A percentile compares a stretch with the other conserved stretches of the same genome.
These are phyloP conservation scores for Gaeumannomyces tritici DNA, from an alignment of 2,329 filamentous ascomycete species.

Conservation along the genomic window DNA sequence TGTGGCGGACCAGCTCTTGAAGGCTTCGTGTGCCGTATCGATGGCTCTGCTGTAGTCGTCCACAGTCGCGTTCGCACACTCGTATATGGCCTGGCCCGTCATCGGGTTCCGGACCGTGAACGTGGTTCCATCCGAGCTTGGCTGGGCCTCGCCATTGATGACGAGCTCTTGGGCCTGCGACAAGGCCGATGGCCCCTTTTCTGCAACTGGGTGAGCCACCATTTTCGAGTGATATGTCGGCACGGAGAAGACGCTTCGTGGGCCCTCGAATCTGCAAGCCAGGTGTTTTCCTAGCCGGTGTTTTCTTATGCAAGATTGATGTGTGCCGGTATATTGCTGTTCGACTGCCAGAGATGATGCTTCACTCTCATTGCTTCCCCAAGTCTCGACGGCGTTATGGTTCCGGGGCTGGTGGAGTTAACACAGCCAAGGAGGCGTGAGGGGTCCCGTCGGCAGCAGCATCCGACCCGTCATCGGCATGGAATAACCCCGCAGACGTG, in stretches of 20 bases:
- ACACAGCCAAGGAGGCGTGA: not conserved
- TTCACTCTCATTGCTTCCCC: not conserved
- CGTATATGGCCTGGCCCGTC: slow-evolving; percentile 37
- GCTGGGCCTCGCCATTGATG: slow-evolving; percentile 14
- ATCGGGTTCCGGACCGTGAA: slow-evolving; percentile 19
- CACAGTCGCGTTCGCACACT: slow-evolving; percentile 44
- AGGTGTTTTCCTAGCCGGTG: not conserved
- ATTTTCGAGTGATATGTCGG: not conserved
- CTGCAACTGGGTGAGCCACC: not conserved
- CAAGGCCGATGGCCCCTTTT: not conserved
- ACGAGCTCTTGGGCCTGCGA: slow-evolving; percentile 12
- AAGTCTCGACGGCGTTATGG: not conserved
- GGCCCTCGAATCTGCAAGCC: no score
- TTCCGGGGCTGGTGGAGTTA: not conserved
- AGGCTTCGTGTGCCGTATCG: slow-evolving; percentile 42
- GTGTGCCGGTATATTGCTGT: no score
- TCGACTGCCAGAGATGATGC: no score
- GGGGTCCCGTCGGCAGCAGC: not conserved
- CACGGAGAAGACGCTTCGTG: not conserved
- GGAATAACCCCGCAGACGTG: not conserved
- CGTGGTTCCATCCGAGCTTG: slow-evolving; percentile 12
- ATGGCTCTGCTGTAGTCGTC: slow-evolving; percentile 40
- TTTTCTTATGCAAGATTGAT: no score
- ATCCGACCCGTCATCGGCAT: not conserved
- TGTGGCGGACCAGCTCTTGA: slow-evolving; percentile 50